Evolutionary conservation across 2,329 filamentous ascomycete species (phyloP), one percentile per base, ranked within the genome.

Genomic region (Leptographium galeiforme): DNA sequence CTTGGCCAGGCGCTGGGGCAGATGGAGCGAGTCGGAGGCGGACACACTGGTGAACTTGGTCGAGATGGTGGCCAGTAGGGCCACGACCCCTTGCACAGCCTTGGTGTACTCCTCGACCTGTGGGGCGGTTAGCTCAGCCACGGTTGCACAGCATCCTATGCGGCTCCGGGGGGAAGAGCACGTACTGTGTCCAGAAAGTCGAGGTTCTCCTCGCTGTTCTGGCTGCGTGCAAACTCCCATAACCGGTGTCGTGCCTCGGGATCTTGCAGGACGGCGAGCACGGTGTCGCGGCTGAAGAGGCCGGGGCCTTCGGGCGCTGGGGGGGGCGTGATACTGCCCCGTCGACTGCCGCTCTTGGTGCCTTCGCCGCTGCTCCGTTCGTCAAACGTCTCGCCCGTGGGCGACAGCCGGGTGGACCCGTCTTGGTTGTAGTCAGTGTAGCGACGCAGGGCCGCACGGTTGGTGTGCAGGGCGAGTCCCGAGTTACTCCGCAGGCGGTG

Each of bases 211-310:
- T 68, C 71, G 53, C 69, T 71, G 38, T 72, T 68, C 36, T 67
- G 64, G 34, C 62, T 67, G 48, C 72, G 69, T n/a, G 75, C 74
- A 60, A 77, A 80, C 45, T 67, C 69, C 53, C 71, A 67, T 19
- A 81, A 63, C 36, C 72, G 69, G 53, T 70, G 67, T 2, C 69
- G 69, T 0, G 73, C 74, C 5, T 66, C 66, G 0, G 72, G 70
- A 56, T 77, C 72, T 56, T 71, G 68, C 48, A 80, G 66, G 1
- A 74, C 73, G 57, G 74, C 64, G 47, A 72, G 70, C 53, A 80
- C 74, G 30, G 75, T 70, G 32, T 77, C 73, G 6, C 66, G 63
- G 25, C 72, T 70, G 52, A 77, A 70, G 56, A 80, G 74, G 51
- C 77, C 70, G 0, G 71, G 66, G 39, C 72, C 40, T 52, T 56